Evolutionary conservation across 768 basidiomycete species (phyloP), one percentile per base, ranked within the genome.

Genomic region (Multifurca ochricompacta): DNA sequence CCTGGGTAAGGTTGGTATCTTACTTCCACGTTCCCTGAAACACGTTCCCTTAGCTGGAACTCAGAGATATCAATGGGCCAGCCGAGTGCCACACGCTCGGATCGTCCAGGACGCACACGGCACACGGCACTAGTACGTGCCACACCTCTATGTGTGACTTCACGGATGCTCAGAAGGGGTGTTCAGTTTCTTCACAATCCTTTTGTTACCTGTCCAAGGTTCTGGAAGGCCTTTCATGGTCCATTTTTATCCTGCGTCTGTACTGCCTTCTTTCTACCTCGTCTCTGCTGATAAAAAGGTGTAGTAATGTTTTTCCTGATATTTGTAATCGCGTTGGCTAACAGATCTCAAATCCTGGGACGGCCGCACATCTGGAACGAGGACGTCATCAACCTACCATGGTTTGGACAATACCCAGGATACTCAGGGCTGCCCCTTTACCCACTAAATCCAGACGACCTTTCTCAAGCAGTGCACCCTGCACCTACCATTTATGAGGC

Each of bases 181-280:
- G 21, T 16, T n/a, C 48, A 89, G 88, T 79, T 52, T 76, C 77
- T 47, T 68, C 69, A 7, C 71, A 72, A 60, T 66, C 70, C 25
- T 89, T 76, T 60, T 91, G 88, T 66, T 84, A 86, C 66, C 79
- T 87, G 64, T 85, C 89, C 83, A 87, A 85, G 67, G 81, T 82
- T 42, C 74, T 87, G 31, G 78, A 88, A 60, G 86, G 84, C 2
- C 79, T 90, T 65, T 88, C 87, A 0, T 90, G 88, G 88, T 73
- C 78, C 64, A 68, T 79, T 48, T 90, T 89, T 63, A 72, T 73
- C 53, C 61, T 76, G 43, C 73, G 77, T 78, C 37, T 30, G 76
- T 66, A 39, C 49, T 14, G 42, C 35, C 23, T 54, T 21, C 21
- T 43, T n/a, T 43, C 32, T 1, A 14, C 42, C 47, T 60, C 40